Conservation (phyloP, 2,329 filamentous ascomycete species). For the Paecilomyces sp. region DNA sequence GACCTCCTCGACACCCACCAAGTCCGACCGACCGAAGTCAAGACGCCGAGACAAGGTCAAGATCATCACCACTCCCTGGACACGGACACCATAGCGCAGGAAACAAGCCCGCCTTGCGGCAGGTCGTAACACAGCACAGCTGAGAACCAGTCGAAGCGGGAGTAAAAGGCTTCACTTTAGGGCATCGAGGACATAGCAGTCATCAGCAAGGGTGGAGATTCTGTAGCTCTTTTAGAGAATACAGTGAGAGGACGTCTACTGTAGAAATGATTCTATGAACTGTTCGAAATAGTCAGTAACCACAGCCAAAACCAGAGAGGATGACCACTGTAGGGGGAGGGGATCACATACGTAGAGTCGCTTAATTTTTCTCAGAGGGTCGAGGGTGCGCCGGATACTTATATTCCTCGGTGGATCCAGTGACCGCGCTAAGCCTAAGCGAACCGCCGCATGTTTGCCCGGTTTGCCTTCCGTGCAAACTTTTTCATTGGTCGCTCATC, state of each 20-base stretch:
- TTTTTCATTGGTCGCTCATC: background rate
- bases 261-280: constrained; percentile 91
- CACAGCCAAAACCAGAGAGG: background rate
- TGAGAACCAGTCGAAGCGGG: constrained; percentile 28
- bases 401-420: background rate
- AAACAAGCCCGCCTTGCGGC: constrained; percentile 22
- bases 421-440: background rate
- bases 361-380: constrained; percentile 16
- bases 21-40: constrained; percentile 68
- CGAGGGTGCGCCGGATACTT: constrained; percentile 6
- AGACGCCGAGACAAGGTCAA: constrained; percentile 65
- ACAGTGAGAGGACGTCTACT: constrained; percentile 85
- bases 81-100: constrained; percentile 37
- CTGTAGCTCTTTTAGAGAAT: constrained; percentile 88
- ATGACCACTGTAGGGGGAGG: constrained; percentile 15
- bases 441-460: background rate
- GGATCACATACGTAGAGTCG: constrained; percentile 36
- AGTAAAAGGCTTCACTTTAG: constrained; percentile 71
- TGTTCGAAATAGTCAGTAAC: constrained; percentile 21
- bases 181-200: constrained; percentile 73
- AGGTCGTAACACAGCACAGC: constrained; percentile 10
- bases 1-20: constrained; percentile 85
- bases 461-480: background rate
- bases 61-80: constrained; percentile 95
- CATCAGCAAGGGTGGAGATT: constrained; percentile 92